Evolutionary conservation across 768 basidiomycete genomes (phyloP).

Genomic region (Pleurotus tuoliensis): DNA sequence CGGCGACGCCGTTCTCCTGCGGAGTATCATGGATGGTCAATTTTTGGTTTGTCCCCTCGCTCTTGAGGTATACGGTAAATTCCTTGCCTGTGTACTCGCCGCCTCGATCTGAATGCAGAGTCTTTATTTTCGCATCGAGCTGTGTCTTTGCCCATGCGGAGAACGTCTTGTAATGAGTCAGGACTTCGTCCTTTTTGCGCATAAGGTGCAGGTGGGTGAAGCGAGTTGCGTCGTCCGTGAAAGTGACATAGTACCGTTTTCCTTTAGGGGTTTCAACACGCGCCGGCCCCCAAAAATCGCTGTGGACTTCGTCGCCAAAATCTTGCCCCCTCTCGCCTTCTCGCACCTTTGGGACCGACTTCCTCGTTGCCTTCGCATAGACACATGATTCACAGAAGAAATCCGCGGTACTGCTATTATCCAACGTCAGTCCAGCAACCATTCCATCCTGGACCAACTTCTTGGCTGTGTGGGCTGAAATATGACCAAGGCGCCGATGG

Average conservation of each 20-base stretch:
- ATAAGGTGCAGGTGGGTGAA: slow-evolving; percentile 25
- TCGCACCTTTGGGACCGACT: slow-evolving; percentile 27
- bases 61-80: slow-evolving; percentile 25
- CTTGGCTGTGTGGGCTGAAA: slow-evolving; percentile 19
- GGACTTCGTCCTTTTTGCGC: slow-evolving; percentile 24
- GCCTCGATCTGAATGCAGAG: slow-evolving; percentile 24
- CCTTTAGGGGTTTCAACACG: slow-evolving; percentile 21
- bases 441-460: slow-evolving; percentile 22
- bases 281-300: slow-evolving; percentile 44
- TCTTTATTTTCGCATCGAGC: slow-evolving; percentile 13
- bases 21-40: slow-evolving; percentile 40
- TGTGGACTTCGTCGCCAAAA: slow-evolving; percentile 33
- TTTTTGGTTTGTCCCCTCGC: slow-evolving; percentile 32
- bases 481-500: slow-evolving; percentile 31
- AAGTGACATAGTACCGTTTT: slow-evolving; percentile 30
- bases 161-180: slow-evolving; percentile 24
- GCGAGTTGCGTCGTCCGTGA: slow-evolving; percentile 29
- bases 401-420: slow-evolving; percentile 11
- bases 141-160: slow-evolving; percentile 24
- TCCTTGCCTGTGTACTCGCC: slow-evolving; percentile 29
- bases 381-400: slow-evolving; percentile 41
- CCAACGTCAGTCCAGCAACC: slow-evolving; percentile 26
- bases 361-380: slow-evolving; percentile 35
- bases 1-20: slow-evolving; percentile 39
- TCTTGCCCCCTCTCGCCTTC: slow-evolving; percentile 19